Evolutionary conservation across 2,329 filamentous ascomycete species (phyloP), one percentile per base, ranked within the genome.

Genomic region (Ophiosphaerella korrae): DNA sequence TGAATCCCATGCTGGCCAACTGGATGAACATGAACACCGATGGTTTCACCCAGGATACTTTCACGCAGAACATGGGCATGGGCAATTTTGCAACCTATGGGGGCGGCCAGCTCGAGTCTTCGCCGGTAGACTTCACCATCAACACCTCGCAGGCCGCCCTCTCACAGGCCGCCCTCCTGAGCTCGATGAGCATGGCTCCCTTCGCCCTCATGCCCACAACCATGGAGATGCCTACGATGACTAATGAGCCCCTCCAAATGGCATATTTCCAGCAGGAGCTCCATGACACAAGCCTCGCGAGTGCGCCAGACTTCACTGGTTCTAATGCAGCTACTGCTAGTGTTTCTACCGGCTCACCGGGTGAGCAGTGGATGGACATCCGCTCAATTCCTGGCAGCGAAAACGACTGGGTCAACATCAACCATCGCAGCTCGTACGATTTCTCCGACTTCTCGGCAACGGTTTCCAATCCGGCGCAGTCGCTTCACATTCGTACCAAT

Each of bases 401-500:
- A 63, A 90, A 92, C 63, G 90, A 90, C 50, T 97, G 92, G 92
- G 86, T 85, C 43, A 84, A 89, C 60, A 86, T 97, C 50, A 59
- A 62, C 24, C 67, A 71, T 55, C 87, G 87, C 52, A 87, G 85
- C 54, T 88, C 87, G 33, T 86, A 89, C 61, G 89, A 93, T 61
- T 82, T 84, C 31, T 85, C 83, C 42, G 80, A 87, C 38, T 60
- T 55, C 9, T 64, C 69, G 35, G 77, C 76, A 51, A 87, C 89
- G 60, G 92, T 96, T 67, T 95, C 96, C 80, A 96, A 97, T 75
- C 93, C 93, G 2, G 86, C 88, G 55, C 89, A 96, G 76, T 95
- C 92, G 7, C 60, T 97, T 44, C 93, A 97, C 77, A 83, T 96
- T 67, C 85, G 92, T 62, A 92, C 88, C 47, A 87, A 88, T 64